Percentiles rank a stretch among this genome's conserved stretches.
Conservation (phyloP, 2,329 filamentous ascomycete genomes). For the Chalaropsis thielavioides region DNA sequence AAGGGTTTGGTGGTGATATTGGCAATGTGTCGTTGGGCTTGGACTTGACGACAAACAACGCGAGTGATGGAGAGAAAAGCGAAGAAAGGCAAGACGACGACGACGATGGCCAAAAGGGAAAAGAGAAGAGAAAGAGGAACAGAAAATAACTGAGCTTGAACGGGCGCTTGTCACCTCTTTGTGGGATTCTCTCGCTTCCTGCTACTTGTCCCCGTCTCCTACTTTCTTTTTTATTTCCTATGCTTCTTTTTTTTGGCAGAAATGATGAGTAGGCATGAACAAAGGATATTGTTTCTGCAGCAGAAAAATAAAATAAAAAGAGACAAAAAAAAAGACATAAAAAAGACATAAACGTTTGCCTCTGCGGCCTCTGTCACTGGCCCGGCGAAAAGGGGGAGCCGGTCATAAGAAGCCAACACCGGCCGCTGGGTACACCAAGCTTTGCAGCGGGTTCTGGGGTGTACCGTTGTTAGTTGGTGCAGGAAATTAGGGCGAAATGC, state of each 20-base stretch:
- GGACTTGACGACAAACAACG: background rate
- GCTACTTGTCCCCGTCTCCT: background rate
- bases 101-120: background rate
- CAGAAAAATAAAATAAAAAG: background rate
- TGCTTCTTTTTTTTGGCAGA: slow-evolving; percentile 1
- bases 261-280: background rate
- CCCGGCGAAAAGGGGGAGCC: background rate
- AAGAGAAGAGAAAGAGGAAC: background rate
- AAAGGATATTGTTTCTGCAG: background rate
- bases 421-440: background rate
- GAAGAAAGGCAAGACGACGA: no score
- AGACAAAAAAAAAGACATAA: background rate
- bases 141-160: background rate
- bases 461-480: background rate
- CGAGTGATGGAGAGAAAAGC: background rate
- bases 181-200: background rate
- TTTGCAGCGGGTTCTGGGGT: background rate
- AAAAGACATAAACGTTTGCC: background rate
- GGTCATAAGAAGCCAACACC: background rate
- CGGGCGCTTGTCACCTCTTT: background rate
- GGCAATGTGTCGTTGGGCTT: background rate
- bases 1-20: background rate
- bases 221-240: background rate
- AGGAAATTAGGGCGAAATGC: background rate
- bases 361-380: background rate